Evolutionary conservation across 2,329 filamentous ascomycete species (phyloP).

Genomic region (Ceratocystis eucalypticola): DNA sequence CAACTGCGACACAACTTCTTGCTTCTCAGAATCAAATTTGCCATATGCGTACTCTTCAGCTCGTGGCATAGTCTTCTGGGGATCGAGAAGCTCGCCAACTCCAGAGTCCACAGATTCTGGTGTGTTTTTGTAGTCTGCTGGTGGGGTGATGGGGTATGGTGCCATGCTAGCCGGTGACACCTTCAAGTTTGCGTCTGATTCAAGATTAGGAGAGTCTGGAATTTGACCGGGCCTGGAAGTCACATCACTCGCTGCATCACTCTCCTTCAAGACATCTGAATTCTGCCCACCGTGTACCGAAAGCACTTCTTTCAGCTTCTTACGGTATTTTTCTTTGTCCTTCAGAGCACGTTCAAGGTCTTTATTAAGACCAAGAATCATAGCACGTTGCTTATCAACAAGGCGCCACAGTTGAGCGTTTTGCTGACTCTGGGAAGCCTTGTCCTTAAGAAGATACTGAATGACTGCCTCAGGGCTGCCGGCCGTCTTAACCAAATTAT

Average conservation of each 20-base stretch:
- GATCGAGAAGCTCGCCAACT: slow-evolving; percentile 40
- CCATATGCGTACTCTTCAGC: slow-evolving; percentile 46
- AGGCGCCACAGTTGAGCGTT: slow-evolving; percentile 89
- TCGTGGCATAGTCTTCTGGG: slow-evolving; percentile 46
- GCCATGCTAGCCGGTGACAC: slow-evolving; percentile 47
- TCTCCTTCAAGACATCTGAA: not conserved
- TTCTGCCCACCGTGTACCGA: slow-evolving; percentile 21
- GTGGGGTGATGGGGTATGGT: slow-evolving; percentile 52
- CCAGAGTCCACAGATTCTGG: slow-evolving; percentile 34
- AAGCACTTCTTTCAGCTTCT: slow-evolving; percentile 68
- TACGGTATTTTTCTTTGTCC: slow-evolving; percentile 88
- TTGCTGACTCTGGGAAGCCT: slow-evolving; percentile 74
- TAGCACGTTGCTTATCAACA: slow-evolving; percentile 87
- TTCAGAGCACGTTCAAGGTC: slow-evolving; percentile 82
- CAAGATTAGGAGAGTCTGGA: slow-evolving; percentile 37
- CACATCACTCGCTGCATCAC: slow-evolving; percentile 8
- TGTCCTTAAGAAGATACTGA: slow-evolving; percentile 78
- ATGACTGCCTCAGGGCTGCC: slow-evolving; percentile 85
- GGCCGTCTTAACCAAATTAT: slow-evolving; percentile 64
- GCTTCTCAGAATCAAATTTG: slow-evolving; percentile 41
- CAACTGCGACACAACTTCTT: slow-evolving; percentile 34
- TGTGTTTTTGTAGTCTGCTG: slow-evolving; percentile 36
- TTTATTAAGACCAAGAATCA: slow-evolving; percentile 88
- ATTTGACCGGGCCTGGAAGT: slow-evolving; percentile 8
- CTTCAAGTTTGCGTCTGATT: slow-evolving; percentile 35